Conservation (phyloP, 805 yeast species). For the Tetrapisispora pingtungensis region DNA sequence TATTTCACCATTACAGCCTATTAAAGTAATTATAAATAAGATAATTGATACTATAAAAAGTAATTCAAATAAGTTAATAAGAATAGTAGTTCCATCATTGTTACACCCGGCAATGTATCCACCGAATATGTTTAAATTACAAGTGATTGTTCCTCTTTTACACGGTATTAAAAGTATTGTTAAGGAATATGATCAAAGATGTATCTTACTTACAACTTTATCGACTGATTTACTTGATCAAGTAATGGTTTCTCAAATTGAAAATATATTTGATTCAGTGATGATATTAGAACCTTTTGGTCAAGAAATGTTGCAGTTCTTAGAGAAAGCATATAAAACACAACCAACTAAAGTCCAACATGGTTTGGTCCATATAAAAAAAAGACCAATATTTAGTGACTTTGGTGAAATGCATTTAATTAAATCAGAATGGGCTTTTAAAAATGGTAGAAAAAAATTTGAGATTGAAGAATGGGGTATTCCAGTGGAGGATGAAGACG, state of each 20-base stretch:
- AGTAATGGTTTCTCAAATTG: slow-evolving; percentile 41
- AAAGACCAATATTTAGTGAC: slow-evolving; percentile 56
- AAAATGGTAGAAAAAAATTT: slow-evolving; percentile 70
- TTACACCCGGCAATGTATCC: slow-evolving; percentile 69
- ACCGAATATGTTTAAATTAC: slow-evolving; percentile 37
- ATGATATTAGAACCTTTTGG: slow-evolving; percentile 74
- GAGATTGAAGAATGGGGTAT: slow-evolving; percentile 95
- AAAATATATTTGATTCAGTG: slow-evolving; percentile 54
- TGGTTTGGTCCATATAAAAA: slow-evolving; percentile 70
- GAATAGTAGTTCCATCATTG: slow-evolving; percentile 68
- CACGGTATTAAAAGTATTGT: slow-evolving; percentile 48
- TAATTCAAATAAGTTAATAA: slow-evolving; percentile 40
- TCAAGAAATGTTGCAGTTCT: slow-evolving; percentile 54
- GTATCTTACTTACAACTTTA: slow-evolving; percentile 45
- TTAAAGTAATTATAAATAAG: slow-evolving; percentile 29
- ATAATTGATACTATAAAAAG: slow-evolving; percentile 36
- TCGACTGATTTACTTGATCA: slow-evolving; percentile 55
- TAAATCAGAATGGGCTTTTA: slow-evolving; percentile 73
- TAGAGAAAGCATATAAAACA: slow-evolving; percentile 55
- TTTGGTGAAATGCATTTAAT: slow-evolving; percentile 71
- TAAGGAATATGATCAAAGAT: slow-evolving; percentile 35
- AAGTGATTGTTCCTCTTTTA: slow-evolving; percentile 48
- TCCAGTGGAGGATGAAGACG: slow-evolving; percentile 81
- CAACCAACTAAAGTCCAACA: slow-evolving; percentile 68
- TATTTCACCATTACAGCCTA: slow-evolving; percentile 33